A percentile compares a stretch with the other conserved stretches of the same genome.
Conservation (phyloP, 2,329 filamentous ascomycete species). For the Paecilomyces niveus region DNA sequence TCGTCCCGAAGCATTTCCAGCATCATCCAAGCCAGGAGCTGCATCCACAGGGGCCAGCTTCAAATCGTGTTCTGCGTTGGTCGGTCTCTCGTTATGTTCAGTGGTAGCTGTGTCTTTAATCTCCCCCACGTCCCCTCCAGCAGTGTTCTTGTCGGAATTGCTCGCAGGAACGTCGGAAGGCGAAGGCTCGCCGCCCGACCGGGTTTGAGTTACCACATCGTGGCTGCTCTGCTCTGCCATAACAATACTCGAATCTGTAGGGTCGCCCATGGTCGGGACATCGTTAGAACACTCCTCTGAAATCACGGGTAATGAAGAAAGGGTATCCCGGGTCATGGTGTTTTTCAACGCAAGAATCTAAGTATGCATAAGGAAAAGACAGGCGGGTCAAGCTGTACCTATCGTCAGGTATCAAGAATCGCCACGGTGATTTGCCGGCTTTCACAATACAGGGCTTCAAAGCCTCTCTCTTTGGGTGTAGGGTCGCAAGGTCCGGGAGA, state of each 20-base stretch:
- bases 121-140: conserved; percentile 43
- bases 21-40: conserved; percentile 13
- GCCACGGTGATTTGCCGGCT: conserved; percentile 33
- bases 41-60: conserved; percentile 12
- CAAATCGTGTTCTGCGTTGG: conserved; percentile 16
- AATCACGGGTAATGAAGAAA: conserved; percentile 13
- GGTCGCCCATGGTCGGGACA: conserved; percentile 19
- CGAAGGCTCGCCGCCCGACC: conserved; percentile 58
- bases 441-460: conserved; percentile 1
- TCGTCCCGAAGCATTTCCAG: conserved; percentile 17
- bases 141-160: conserved; percentile 47
- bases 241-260: conserved; percentile 53
- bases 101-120: conserved; percentile 33
- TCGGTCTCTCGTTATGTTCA: conserved; percentile 19
- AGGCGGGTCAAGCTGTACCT: conserved; percentile 23
- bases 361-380: conserved; percentile 12
- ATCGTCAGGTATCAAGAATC: conserved; percentile 36
- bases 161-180: conserved; percentile 61
- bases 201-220: conserved; percentile 65
- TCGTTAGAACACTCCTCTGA: conserved; percentile 24
- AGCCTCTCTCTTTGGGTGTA: conserved; percentile 13
- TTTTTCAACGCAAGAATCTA: conserved; percentile 3
- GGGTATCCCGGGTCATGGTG: conserved; percentile 7
- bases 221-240: conserved; percentile 65
- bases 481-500: conserved; percentile 23